Conservation (phyloP, 495 filamentous ascomycete species). For the Glonium stellatum region DNA sequence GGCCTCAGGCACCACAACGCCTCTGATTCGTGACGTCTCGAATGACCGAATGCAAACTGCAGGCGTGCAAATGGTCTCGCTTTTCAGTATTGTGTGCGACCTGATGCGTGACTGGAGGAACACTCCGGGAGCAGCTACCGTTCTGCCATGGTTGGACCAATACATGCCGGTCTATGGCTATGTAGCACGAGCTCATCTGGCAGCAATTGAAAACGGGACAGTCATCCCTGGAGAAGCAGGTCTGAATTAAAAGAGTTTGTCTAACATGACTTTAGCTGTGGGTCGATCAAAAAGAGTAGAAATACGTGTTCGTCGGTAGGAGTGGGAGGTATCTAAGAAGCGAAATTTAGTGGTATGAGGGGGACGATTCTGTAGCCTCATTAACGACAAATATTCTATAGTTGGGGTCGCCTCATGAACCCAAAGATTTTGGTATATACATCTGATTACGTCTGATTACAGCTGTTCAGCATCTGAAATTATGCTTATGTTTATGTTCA, state of each 20-base stretch:
- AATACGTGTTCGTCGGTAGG: too few species aligned
- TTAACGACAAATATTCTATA: too few species aligned
- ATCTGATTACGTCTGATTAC: too few species aligned
- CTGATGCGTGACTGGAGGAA: slow-evolving; percentile 74
- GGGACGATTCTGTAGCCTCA: too few species aligned
- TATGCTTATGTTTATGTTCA: too few species aligned
- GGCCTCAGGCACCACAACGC: slow-evolving; percentile 57
- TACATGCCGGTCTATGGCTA: slow-evolving; percentile 45
- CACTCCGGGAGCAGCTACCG: slow-evolving; percentile 54
- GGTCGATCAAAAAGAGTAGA: too few species aligned
- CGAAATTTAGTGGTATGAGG: too few species aligned
- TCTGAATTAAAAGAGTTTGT: slow-evolving; percentile 9
- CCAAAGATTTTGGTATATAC: too few species aligned
- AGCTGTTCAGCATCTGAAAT: too few species aligned
- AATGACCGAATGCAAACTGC: slow-evolving; percentile 61
- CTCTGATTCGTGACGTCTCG: slow-evolving; percentile 50
- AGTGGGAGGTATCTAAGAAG: too few species aligned
- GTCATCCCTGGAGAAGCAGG: slow-evolving; percentile 42
- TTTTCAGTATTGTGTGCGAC: slow-evolving; percentile 63
- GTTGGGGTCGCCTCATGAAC: too few species aligned
- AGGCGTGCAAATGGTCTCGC: slow-evolving; percentile 56
- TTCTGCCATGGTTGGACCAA: slow-evolving; percentile 61
- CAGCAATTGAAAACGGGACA: slow-evolving; percentile 44
- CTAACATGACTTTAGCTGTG: not conserved
- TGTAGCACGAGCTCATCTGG: slow-evolving; percentile 44